Evolutionary conservation across 768 basidiomycete genomes (phyloP), one percentile per base, ranked within the genome.

Genomic region (Psilocybe azurescens): DNA sequence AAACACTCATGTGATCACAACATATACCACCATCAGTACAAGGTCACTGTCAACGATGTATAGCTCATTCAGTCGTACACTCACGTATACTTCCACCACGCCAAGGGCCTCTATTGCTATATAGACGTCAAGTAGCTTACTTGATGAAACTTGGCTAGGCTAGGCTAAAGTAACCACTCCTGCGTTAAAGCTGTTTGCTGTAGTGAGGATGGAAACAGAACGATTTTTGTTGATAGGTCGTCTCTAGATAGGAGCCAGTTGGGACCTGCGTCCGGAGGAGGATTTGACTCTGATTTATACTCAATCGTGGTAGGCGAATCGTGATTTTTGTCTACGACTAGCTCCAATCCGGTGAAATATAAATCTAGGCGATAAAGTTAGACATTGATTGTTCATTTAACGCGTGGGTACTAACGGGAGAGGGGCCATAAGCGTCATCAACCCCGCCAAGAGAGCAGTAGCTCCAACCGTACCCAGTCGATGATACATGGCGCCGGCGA

Each of bases 391-490:
- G 39, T 29, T 32, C 14, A 47, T 7, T 3, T 2, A 38, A 33
- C 18, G 24, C 4, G 16, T 49, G 24, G 32, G 20, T 44, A 77
- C 86, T 69, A 59, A 88, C 86, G 86, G 86, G 47, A 87, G 68
- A 0, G 90, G 90, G 1, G 83, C 81, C 81, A 89, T 84, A 16
- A 88, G 50, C 2, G 83, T 81, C 60, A 83, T 81, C 10, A 92
- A 69, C 1, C 90, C 89, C 1, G 86, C 90, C 16, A 92, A 68
- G n/a, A 91, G 78, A 13, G 87, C 89, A 0, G 87, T 89, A 1
- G 89, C 90, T 0, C 90, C 91, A 0, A 89, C 89, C 0, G 88
- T 86, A 0, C 90, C 89, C 5, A 93, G 70, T 51, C 83, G 83
- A 1, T 75, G 74, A 70, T 95, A 95, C 74, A 87, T 83, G 0